Evolutionary conservation across 2,329 filamentous ascomycete species (phyloP).

Genomic region (Ceratocystis ficicola): DNA sequence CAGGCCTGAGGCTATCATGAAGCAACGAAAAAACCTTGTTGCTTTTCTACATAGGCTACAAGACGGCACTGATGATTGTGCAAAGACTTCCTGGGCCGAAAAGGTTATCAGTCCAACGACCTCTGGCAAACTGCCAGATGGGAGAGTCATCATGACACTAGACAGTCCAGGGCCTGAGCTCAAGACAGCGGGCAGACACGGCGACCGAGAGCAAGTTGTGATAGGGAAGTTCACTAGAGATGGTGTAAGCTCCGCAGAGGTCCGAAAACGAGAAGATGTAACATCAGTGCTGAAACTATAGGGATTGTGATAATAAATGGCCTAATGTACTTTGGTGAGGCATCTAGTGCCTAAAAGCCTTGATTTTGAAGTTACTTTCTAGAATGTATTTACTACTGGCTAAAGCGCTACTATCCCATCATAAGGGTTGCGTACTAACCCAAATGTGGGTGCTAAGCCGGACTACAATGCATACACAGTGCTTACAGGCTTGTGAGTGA

Average conservation of each 20-base stretch:
- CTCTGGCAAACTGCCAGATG: constrained; percentile 37
- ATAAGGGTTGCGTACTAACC: constrained; percentile 2
- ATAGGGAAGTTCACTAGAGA: constrained; percentile 27
- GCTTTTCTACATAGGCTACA: constrained; percentile 33
- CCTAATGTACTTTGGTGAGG: background rate
- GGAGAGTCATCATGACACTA: constrained; percentile 42
- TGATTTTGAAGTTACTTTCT: no score
- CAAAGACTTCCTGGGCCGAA: constrained; percentile 43
- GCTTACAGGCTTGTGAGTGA: no score
- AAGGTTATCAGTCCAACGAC: constrained; percentile 49
- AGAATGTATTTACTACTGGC: background rate
- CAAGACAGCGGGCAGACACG: constrained; percentile 36
- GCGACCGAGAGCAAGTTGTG: constrained; percentile 49
- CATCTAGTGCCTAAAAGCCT: background rate
- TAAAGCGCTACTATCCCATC: background rate
- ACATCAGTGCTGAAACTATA: constrained; percentile 11
- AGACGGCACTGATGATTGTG: constrained; percentile 33
- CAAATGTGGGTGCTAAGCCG: background rate
- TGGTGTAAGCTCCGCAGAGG: constrained; percentile 7
- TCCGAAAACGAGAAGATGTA: constrained; percentile 8
- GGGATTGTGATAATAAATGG: background rate
- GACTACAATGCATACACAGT: background rate
- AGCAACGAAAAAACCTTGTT: constrained; percentile 39
- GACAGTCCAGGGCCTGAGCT: constrained; percentile 48
- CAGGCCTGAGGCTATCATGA: constrained; percentile 37